These are phyloP conservation scores for Blepharisma undulans DNA, from an alignment of 169 alveolate genomes.

Conservation along the genomic window DNA sequence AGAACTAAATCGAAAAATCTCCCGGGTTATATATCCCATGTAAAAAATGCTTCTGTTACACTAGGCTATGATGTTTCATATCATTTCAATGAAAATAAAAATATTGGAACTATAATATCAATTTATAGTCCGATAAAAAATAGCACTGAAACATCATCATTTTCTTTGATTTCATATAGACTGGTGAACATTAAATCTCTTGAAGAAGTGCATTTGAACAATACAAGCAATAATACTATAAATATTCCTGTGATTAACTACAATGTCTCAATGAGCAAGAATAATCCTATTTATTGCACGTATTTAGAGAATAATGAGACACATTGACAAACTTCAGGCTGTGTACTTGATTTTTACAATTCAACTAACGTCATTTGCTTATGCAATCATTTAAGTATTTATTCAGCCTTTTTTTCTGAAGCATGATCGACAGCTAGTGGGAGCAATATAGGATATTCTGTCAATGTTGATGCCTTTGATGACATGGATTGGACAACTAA, in stretches of 20 bases:
- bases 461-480: background rate
- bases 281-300: background rate
- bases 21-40: too few relatives aligned
- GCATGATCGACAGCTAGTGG: background rate
- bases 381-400: background rate
- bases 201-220: background rate
- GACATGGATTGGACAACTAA: background rate
- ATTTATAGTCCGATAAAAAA: too few relatives aligned
- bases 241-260: background rate
- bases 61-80: too few relatives aligned
- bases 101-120: too few relatives aligned
- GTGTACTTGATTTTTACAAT: background rate
- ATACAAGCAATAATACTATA: background rate
- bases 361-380: background rate
- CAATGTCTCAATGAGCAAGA: background rate
- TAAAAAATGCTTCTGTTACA: too few relatives aligned
- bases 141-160: too few relatives aligned
- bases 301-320: background rate
- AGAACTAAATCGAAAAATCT: too few relatives aligned
- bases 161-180: too few relatives aligned
- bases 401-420: background rate
- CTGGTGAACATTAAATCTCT: too few relatives aligned
- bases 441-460: background rate
- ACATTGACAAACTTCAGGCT: background rate
- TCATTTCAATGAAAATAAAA: too few relatives aligned